phyloP scores from a whole-genome alignment of 441 rosid genomes.

The Flueggea neowawraea region DNA sequence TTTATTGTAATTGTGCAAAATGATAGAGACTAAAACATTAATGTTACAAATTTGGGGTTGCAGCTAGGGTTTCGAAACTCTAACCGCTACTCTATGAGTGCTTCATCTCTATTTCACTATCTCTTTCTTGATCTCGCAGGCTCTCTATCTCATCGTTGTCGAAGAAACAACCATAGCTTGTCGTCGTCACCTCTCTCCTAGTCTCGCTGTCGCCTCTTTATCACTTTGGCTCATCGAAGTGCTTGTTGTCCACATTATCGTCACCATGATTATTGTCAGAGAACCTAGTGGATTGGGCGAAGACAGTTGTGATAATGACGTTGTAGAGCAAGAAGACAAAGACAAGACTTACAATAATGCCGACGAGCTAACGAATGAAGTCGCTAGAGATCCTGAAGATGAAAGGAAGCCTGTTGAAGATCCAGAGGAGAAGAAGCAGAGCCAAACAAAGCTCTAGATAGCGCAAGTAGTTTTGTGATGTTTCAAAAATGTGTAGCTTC shows the following conservation, averaged over 20 bases:
- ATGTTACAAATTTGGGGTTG: no score
- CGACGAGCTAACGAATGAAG: slow-evolving; percentile 33
- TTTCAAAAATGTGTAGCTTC: slow-evolving; percentile 20
- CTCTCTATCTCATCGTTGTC: no score
- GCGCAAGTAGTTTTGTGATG: slow-evolving; percentile 35
- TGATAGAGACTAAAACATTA: no score
- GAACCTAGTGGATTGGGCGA: slow-evolving; percentile 40
- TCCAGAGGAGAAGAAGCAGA: slow-evolving; percentile 39
- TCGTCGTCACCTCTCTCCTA: no score
- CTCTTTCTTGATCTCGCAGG: no score
- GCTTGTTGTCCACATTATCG: slow-evolving; percentile 21
- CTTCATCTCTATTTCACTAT: no score
- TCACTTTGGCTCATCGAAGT: slow-evolving; percentile 30
- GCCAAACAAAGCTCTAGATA: slow-evolving; percentile 41
- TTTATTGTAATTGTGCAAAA: no score
- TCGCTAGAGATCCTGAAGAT: slow-evolving; percentile 36
- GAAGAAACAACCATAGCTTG: no score
- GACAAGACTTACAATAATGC: slow-evolving; percentile 41
- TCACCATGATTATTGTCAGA: slow-evolving; percentile 20
- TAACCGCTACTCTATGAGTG: no score
- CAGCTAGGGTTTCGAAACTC: no score
- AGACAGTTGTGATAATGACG: slow-evolving; percentile 46
- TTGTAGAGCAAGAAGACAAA: slow-evolving; percentile 59
- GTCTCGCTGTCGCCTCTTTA: no score
- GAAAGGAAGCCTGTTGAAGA: slow-evolving; percentile 46